Conservation (phyloP, 2,329 filamentous ascomycete genomes). For the Sporothrix pallida region DNA sequence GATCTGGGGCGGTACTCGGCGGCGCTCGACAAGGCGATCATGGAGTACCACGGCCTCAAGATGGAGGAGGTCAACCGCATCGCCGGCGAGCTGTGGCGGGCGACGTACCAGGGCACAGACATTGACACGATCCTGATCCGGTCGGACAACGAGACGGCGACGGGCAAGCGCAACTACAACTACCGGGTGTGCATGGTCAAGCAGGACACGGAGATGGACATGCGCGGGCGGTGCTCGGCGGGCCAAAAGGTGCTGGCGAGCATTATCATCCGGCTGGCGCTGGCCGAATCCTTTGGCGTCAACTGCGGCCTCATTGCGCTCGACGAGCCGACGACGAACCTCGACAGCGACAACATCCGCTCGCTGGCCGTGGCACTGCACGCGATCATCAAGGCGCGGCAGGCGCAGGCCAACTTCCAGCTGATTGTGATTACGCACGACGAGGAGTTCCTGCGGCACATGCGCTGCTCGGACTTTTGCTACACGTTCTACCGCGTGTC, state of each 20-base stretch:
- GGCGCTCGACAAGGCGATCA: constrained; percentile 93
- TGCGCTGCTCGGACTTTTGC: constrained; percentile 92
- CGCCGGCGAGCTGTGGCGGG: constrained; percentile 94
- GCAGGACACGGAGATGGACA: constrained; percentile 97
- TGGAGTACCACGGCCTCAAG: constrained; percentile 94
- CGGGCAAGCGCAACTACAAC: constrained; percentile 74
- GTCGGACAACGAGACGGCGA: constrained; percentile 79
- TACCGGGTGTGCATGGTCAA: constrained; percentile 99
- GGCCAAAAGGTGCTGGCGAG: constrained; percentile 95
- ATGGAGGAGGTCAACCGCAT: constrained; percentile 99
- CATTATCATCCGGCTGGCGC: constrained; percentile 95
- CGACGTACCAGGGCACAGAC: constrained; percentile 95
- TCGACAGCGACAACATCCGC: constrained; percentile 93
- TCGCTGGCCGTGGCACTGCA: constrained; percentile 84
- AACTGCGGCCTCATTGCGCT: constrained; percentile 93
- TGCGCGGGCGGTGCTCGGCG: constrained; percentile 95
- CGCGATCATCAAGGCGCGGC: constrained; percentile 81
- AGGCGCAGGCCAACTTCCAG: constrained; percentile 92
- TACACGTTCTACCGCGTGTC: constrained; percentile 90
- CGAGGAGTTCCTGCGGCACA: constrained; percentile 90
- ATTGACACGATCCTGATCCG: constrained; percentile 96
- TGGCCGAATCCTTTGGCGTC: constrained; percentile 94
- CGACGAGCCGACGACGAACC: constrained; percentile 96
- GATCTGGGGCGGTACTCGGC: constrained; percentile 82
- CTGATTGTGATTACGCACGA: constrained; percentile 99